These are phyloP conservation scores for Brassica cretica DNA, from an alignment of 345 rosid species.

Conservation along the genomic window DNA sequence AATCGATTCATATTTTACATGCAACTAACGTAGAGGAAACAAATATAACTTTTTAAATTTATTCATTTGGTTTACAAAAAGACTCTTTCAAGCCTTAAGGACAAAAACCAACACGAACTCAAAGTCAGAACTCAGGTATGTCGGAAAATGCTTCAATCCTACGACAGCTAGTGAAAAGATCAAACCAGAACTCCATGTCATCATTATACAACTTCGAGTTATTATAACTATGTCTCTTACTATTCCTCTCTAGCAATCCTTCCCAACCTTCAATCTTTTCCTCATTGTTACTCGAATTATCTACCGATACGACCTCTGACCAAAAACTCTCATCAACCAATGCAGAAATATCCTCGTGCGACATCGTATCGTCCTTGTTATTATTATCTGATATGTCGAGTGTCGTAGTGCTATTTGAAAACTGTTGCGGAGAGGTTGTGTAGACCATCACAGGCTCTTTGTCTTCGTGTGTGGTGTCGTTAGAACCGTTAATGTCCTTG, in stretches of 20 bases:
- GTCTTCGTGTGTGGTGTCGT: conserved; percentile 6
- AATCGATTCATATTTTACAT: conserved; percentile 7
- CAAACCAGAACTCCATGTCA: conserved; percentile 59
- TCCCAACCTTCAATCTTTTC: conserved; percentile 16
- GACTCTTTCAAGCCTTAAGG: conserved; percentile 4
- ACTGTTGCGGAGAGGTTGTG: conserved; percentile 35
- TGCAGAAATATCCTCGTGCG: conserved; percentile 33
- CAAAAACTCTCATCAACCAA: conserved; percentile 53
- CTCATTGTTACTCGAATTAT: conserved; percentile 21
- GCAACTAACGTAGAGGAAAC: conserved; percentile 6
- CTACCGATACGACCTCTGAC: conserved; percentile 50
- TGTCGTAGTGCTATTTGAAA: conserved; percentile 18
- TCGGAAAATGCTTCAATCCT: conserved; percentile 46
- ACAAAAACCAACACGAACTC: conserved; percentile 3
- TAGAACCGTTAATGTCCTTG: conserved; percentile 20
- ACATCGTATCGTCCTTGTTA: conserved; percentile 19
- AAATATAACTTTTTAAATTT: not conserved
- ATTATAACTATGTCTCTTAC: conserved; percentile 2
- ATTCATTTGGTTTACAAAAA: conserved; percentile 24
- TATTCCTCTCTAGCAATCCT: conserved; percentile 2
- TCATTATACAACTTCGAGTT: conserved; percentile 38
- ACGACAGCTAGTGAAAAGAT: conserved; percentile 43
- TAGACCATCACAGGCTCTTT: conserved; percentile 21
- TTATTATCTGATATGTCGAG: conserved; percentile 19
- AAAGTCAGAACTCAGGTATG: conserved; percentile 43